A percentile compares a stretch with the other conserved stretches of the same genome.
Conservation (phyloP, 2,329 filamentous ascomycete species). For the Fusarium coicis region DNA sequence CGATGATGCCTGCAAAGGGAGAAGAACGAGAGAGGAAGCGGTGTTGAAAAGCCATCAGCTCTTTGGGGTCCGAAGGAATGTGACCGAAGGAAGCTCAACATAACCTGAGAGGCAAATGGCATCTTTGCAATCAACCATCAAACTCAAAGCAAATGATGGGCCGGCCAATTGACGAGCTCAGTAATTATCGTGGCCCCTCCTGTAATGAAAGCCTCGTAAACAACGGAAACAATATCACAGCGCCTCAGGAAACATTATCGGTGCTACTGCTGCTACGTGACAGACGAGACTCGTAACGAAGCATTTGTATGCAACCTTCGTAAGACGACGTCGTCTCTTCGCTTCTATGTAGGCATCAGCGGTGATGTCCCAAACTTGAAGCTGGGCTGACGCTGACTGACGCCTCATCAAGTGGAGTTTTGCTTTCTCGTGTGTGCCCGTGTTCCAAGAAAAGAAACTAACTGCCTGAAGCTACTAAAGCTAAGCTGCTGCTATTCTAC, state of each 20-base stretch:
- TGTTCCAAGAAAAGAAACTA: conserved; percentile 39
- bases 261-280: neutral
- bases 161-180: neutral
- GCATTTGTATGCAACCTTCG: conserved; percentile 8
- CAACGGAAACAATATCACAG: neutral
- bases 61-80: conserved; percentile 18
- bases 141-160: neutral
- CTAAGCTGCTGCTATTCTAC: neutral
- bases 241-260: neutral
- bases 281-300: neutral
- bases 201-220: neutral
- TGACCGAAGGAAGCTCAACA: conserved; percentile 1
- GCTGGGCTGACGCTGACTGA: conserved; percentile 29
- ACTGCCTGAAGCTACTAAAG: neutral
- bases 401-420: conserved; percentile 20
- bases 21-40: neutral
- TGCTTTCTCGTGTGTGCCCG: conserved; percentile 3
- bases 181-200: neutral
- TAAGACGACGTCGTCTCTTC: conserved; percentile 24
- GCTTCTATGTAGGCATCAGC: conserved; percentile 3
- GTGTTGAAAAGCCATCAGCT: neutral
- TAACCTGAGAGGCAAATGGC: neutral
- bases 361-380: conserved; percentile 3
- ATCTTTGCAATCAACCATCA: neutral
- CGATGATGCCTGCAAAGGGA: conserved; percentile 21